These are phyloP conservation scores for Coemansia sp. DNA, from an alignment of 192 early-diverging fungal genomes.

Conservation along the genomic window DNA sequence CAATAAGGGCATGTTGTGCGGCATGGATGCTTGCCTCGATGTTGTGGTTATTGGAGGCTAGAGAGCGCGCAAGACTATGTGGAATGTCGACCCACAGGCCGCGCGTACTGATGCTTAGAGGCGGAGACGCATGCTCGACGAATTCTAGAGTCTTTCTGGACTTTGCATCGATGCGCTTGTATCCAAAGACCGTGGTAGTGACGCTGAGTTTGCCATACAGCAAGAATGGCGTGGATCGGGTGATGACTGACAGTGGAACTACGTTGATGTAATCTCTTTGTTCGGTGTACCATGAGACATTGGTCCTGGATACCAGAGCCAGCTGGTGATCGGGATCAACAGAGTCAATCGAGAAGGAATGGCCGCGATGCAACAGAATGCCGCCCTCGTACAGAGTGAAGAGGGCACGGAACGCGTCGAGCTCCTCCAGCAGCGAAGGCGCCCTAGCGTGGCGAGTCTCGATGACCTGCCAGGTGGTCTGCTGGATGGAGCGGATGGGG, in stretches of 20 bases:
- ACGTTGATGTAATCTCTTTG: neutral
- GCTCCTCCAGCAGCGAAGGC: slow-evolving; percentile 34
- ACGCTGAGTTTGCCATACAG: slow-evolving; percentile 16
- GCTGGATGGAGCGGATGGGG: slow-evolving; percentile 21
- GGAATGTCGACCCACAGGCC: slow-evolving; percentile 46
- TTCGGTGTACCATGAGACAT: slow-evolving; percentile 39
- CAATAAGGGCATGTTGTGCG: slow-evolving; percentile 28
- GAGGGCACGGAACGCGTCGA: slow-evolving; percentile 32
- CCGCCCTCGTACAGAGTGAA: slow-evolving; percentile 47
- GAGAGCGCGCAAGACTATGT: neutral
- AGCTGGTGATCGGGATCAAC: slow-evolving; percentile 19
- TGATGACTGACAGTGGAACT: neutral
- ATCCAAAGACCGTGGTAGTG: slow-evolving; percentile 27
- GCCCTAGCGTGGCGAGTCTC: neutral
- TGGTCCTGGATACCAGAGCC: slow-evolving; percentile 17
- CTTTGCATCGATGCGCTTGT: slow-evolving; percentile 32
- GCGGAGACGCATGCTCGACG: slow-evolving; percentile 20
- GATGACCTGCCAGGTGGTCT: slow-evolving; percentile 26
- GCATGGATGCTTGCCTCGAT: slow-evolving; percentile 39
- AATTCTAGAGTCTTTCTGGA: slow-evolving; percentile 18
- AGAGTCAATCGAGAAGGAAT: slow-evolving; percentile 22
- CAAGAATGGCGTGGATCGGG: neutral
- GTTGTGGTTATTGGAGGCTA: slow-evolving; percentile 6
- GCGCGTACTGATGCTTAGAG: neutral
- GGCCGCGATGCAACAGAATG: slow-evolving; percentile 38